These are phyloP conservation scores for Gilbertella persicaria DNA, from an alignment of 371 early-diverging fungal genomes.

Conservation along the genomic window DNA sequence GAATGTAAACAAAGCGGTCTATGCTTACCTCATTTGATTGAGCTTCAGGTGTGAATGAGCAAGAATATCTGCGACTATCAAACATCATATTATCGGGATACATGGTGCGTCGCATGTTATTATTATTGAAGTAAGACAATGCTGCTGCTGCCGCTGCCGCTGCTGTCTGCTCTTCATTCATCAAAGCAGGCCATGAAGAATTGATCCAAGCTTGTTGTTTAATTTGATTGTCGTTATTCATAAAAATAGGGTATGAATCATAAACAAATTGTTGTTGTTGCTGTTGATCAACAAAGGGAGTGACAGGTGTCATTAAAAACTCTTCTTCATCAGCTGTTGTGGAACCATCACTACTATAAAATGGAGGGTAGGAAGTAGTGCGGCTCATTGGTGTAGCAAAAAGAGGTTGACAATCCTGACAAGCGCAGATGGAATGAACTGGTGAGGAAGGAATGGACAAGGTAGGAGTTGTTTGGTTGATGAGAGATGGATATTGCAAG, in stretches of 20 bases:
- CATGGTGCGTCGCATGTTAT: background rate
- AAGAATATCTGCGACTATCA: slow-evolving; percentile 14
- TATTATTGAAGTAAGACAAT: background rate
- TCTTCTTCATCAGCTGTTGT: slow-evolving; percentile 24
- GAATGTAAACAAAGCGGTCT: background rate
- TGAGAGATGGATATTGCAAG: too few species aligned
- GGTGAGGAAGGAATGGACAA: background rate
- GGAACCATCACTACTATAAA: slow-evolving; percentile 16
- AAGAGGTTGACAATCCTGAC: slow-evolving; percentile 10
- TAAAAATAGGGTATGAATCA: slow-evolving; percentile 9
- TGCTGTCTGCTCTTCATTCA: slow-evolving; percentile 3
- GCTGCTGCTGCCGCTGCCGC: background rate
- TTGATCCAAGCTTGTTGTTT: slow-evolving; percentile 4
- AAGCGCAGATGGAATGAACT: slow-evolving; percentile 4
- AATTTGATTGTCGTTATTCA: slow-evolving; percentile 2
- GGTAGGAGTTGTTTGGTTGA: too few species aligned
- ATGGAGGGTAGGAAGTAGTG: slow-evolving; percentile 21
- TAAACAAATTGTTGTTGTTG: slow-evolving; percentile 1
- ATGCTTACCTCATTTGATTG: slow-evolving; percentile 19
- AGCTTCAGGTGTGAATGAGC: background rate
- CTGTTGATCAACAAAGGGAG: slow-evolving; percentile 16
- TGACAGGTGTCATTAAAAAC: slow-evolving; percentile 28
- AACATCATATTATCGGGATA: slow-evolving; percentile 5
- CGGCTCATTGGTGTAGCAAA: slow-evolving; percentile 23
- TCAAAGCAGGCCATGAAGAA: background rate